Conservation (phyloP, 2,329 filamentous ascomycete species). For the Penicillium sp. region DNA sequence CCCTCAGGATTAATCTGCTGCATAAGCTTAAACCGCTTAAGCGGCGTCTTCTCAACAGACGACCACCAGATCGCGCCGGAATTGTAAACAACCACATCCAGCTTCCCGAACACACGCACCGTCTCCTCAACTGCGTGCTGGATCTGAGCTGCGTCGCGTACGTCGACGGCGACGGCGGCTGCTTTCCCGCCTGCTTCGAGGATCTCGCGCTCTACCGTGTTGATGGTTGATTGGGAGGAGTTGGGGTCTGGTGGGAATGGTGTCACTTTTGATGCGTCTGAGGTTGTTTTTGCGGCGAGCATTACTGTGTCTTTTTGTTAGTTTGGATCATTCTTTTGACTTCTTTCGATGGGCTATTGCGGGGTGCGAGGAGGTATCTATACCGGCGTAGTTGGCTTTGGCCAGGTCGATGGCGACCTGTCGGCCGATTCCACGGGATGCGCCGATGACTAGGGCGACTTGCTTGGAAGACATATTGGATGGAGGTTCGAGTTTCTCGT, state of each 20-base stretch:
- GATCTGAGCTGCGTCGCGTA: slow-evolving; percentile 61
- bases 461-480: slow-evolving; percentile 19
- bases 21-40: slow-evolving; percentile 75
- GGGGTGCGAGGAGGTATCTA: not conserved
- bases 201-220: slow-evolving; percentile 74
- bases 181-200: slow-evolving; percentile 60
- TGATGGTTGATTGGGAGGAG: slow-evolving; percentile 70
- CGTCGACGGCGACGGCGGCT: slow-evolving; percentile 66
- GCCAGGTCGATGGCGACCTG: slow-evolving; percentile 77
- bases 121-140: slow-evolving; percentile 58
- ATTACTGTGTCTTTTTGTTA: slow-evolving; percentile 54
- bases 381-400: slow-evolving; percentile 66
- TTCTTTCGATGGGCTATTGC: not conserved
- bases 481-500: not conserved
- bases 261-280: slow-evolving; percentile 53
- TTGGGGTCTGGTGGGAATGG: slow-evolving; percentile 75
- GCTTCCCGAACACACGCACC: slow-evolving; percentile 55
- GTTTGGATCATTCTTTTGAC: not conserved
- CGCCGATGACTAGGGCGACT: slow-evolving; percentile 70
- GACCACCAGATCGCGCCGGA: slow-evolving; percentile 84
- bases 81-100: slow-evolving; percentile 79
- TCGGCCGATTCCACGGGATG: slow-evolving; percentile 74
- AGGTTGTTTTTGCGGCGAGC: slow-evolving; percentile 71
- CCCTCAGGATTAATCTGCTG: slow-evolving; percentile 72
- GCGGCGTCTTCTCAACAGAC: slow-evolving; percentile 65